Evolutionary conservation across 2,329 filamentous ascomycete genomes (phyloP).

Genomic region (Aspergillus luchuensis): DNA sequence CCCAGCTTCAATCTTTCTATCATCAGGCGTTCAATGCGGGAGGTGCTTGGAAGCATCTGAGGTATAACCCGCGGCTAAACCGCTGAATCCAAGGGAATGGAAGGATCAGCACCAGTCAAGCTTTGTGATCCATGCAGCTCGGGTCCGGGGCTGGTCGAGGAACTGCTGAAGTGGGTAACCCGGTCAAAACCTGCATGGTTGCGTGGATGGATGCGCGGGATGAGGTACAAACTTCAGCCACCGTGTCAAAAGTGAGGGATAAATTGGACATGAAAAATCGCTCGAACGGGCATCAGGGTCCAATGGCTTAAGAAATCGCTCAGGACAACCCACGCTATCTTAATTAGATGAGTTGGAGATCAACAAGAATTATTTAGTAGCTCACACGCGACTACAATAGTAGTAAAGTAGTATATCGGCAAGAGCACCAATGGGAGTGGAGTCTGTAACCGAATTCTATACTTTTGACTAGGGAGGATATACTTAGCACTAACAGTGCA

Average conservation of each 20-base stretch:
- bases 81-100: conserved; percentile 2
- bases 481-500: conserved; percentile 2
- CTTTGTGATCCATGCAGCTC: conserved; percentile 16
- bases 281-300: not conserved
- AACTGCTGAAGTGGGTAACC: conserved; percentile 11
- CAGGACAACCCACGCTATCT: not conserved
- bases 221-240: conserved; percentile 1
- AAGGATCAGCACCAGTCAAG: conserved; percentile 15
- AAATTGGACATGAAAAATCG: not conserved
- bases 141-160: conserved; percentile 12
- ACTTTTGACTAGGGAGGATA: not conserved
- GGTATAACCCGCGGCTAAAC: not conserved
- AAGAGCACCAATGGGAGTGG: not conserved
- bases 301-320: not conserved
- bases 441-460: not conserved
- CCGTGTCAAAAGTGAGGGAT: not conserved
- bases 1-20: not conserved
- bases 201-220: conserved; percentile 3
- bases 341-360: not conserved
- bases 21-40: not conserved
- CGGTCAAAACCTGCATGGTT: conserved; percentile 6
- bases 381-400: not conserved
- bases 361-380: not conserved
- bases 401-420: not conserved
- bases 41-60: not conserved